Base-by-base conservation (phyloP, 805 yeast genomes). In the Ogataea pini region DNA sequence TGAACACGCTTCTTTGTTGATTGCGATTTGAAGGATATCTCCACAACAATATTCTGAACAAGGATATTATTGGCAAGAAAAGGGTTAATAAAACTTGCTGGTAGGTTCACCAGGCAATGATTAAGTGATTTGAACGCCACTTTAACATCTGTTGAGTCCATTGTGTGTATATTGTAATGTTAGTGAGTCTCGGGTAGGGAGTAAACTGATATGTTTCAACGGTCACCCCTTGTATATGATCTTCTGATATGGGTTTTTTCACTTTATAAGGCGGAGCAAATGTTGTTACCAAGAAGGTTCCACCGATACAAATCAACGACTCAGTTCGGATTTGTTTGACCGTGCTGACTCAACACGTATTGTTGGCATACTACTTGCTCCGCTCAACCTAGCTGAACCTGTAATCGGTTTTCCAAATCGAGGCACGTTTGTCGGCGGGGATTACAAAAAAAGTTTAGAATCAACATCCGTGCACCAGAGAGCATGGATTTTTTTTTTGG, bases 21-120 rank as follows among this genome's bases (percentile, higher is more conserved):
- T 2, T 14, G 40, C 1, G 57, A 46, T 25, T 42, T 43, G 47
- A 46, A 49, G 10, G 42, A 39, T 9, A 73, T 38, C 47, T 71
- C 69, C 18, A 73, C 57, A 14, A 72, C 64, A 22, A 73, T 68
- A 34, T 67, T 68, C 45, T 71, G 76, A n/a, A 73, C 65, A 29
- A 68, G 58, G 14, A 73, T 59, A 44, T 66, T 69, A 31, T 70
- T 70, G 36, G 71, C 65, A 44, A 69, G 59, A 33, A 73, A 60
- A 19, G 73, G 67, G 42, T 68, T 64, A 25, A 70, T 63, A 34
- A 71, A 50, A 9, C 55, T 51, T 1, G 71, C 54, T 0, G 78
- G 78, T 20, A 73, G 55, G 39, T 66, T 67, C 17, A 69, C 61
- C 31, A 73, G 57, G 46, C 73, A 72, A 45, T 62, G 63, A 37